Conservation (phyloP, 1,284 basidiomycete genomes). For the Cryptococcus maquisensis region DNA sequence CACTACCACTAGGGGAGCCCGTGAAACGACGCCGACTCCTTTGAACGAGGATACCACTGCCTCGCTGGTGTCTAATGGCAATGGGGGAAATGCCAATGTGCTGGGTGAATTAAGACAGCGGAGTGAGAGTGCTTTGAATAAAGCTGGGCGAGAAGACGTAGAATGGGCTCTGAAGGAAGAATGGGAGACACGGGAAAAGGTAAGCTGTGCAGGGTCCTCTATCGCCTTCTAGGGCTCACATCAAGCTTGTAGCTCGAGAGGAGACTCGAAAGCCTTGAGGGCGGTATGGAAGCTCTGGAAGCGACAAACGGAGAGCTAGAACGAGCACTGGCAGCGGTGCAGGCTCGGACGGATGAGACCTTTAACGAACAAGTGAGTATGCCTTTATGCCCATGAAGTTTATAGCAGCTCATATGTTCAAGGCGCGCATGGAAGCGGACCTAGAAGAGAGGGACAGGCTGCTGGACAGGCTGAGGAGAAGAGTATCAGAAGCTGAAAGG, state of each 20-base stretch:
- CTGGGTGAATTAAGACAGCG: conserved; percentile 28
- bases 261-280: conserved; percentile 8
- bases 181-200: conserved; percentile 36
- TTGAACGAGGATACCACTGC: not conserved
- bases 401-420: not conserved
- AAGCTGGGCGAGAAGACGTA: conserved; percentile 28
- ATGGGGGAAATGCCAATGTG: conserved; percentile 3
- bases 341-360: conserved; percentile 28
- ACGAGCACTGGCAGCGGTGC: conserved; percentile 11
- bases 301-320: conserved; percentile 9
- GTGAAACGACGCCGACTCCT: not conserved
- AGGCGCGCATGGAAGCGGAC: conserved; percentile 40
- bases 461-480: conserved; percentile 28
- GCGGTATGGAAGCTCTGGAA: conserved; percentile 1
- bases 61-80: not conserved
- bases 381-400: not conserved
- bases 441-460: conserved; percentile 37
- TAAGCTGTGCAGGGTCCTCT: conserved; percentile 11
- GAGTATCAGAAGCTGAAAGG: conserved; percentile 32
- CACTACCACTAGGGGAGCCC: not conserved
- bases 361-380: conserved; percentile 33
- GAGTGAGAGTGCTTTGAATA: conserved; percentile 30
- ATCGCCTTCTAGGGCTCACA: not conserved
- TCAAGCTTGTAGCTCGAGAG: conserved; percentile 3
- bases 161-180: conserved; percentile 28